phyloP scores from a whole-genome alignment of 1,139 yeast species.

The Pichia sp. region DNA sequence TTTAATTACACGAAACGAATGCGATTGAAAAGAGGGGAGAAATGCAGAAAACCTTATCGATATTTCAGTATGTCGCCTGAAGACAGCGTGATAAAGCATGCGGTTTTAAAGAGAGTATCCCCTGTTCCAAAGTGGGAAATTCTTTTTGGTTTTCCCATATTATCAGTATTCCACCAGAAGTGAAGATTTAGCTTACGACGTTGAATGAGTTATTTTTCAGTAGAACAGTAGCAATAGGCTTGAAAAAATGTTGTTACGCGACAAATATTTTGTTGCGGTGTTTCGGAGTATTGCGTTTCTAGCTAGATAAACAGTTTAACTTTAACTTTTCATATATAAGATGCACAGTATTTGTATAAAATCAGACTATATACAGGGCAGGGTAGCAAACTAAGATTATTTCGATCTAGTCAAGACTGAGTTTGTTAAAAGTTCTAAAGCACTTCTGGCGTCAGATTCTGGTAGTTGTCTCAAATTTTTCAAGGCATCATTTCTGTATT shows the following conservation, averaged over 20 bases:
- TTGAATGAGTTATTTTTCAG: no score
- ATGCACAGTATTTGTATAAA: background rate
- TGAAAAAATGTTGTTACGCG: background rate
- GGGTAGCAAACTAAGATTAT: background rate
- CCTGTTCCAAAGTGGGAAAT: background rate
- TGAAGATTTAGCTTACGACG: no score
- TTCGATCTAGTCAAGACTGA: slow-evolving; percentile 67
- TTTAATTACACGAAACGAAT: background rate
- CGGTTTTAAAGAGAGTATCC: background rate
- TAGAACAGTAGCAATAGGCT: background rate
- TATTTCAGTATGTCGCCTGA: background rate
- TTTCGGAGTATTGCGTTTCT: background rate
- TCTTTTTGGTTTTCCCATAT: background rate
- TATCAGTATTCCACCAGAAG: no score
- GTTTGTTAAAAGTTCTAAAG: slow-evolving; percentile 78
- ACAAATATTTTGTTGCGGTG: background rate
- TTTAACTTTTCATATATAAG: background rate
- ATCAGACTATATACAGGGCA: background rate
- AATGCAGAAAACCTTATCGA: background rate
- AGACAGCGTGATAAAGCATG: background rate
- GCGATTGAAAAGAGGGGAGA: background rate
- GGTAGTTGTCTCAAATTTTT: slow-evolving; percentile 70
- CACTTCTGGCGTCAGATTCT: slow-evolving; percentile 83
- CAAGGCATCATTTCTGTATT: slow-evolving; percentile 74
- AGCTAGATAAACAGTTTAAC: background rate